Conservation (phyloP, 2,329 filamentous ascomycete genomes). For the Sordariomycetes sp. region DNA sequence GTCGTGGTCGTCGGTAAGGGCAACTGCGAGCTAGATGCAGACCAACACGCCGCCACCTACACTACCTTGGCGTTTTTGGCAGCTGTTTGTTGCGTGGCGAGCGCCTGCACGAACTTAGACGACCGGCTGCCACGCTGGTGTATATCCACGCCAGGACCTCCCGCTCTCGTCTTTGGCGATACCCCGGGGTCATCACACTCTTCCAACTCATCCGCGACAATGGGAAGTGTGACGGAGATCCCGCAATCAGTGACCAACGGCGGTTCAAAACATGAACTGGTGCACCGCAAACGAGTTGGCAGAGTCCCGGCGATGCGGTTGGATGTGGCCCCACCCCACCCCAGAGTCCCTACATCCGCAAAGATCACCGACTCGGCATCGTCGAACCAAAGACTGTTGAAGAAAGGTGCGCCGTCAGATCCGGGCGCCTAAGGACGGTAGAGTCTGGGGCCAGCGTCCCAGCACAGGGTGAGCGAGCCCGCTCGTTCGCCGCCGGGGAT, state of each 20-base stretch:
- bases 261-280: conserved; percentile 7
- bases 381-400: conserved; percentile 8
- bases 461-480: not conserved
- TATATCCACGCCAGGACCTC: conserved; percentile 9
- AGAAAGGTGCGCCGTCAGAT: conserved; percentile 7
- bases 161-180: not conserved
- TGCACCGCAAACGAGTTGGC: not conserved
- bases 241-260: conserved; percentile 7
- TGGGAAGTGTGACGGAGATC: conserved; percentile 7
- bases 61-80: not conserved
- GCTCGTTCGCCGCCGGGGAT: conserved; percentile 5
- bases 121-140: conserved; percentile 6
- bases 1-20: conserved; percentile 3
- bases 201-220: conserved; percentile 6
- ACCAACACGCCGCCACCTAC: conserved; percentile 7
- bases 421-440: conserved; percentile 6
- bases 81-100: conserved; percentile 2
- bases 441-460: conserved; percentile 6
- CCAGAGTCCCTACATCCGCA: conserved; percentile 6
- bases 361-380: conserved; percentile 9
- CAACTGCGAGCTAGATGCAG: conserved; percentile 9
- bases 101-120: conserved; percentile 1
- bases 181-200: not conserved
- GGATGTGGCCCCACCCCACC: conserved; percentile 7
- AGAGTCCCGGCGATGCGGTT: conserved; percentile 5